Conservation (phyloP, 2,329 filamentous ascomycete genomes). For the Sordariomycetes sp. region DNA sequence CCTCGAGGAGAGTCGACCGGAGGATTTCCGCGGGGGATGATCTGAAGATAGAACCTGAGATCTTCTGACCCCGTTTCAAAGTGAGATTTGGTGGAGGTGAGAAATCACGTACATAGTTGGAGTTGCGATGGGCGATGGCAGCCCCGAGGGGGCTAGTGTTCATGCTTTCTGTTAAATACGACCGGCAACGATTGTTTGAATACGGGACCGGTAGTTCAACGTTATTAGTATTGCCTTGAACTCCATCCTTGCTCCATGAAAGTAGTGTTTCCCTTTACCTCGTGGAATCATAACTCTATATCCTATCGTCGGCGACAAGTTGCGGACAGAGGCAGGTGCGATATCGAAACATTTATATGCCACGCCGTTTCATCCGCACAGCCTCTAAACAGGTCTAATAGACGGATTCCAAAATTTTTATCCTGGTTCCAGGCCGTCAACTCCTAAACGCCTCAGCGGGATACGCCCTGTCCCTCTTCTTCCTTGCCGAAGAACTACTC, state of each 20-base stretch:
- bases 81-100: neutral
- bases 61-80: neutral
- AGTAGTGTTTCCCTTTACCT: neutral
- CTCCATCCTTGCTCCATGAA: neutral
- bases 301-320: neutral
- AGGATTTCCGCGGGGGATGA: neutral
- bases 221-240: neutral
- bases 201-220: too few relatives aligned
- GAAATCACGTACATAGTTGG: neutral
- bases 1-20: neutral
- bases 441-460: slow-evolving; percentile 47
- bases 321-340: neutral
- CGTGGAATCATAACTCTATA: neutral
- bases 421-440: slow-evolving; percentile 7
- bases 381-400: neutral
- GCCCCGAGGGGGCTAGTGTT: neutral
- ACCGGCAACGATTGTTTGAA: neutral
- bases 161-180: neutral
- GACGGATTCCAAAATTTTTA: neutral
- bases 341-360: neutral
- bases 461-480: slow-evolving; percentile 48
- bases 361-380: too few relatives aligned
- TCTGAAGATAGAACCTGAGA: neutral
- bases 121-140: neutral
- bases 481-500: slow-evolving; percentile 38